Evolutionary conservation across 495 filamentous ascomycete genomes (phyloP).

Genomic region (Beverwykella pulmonaria): DNA sequence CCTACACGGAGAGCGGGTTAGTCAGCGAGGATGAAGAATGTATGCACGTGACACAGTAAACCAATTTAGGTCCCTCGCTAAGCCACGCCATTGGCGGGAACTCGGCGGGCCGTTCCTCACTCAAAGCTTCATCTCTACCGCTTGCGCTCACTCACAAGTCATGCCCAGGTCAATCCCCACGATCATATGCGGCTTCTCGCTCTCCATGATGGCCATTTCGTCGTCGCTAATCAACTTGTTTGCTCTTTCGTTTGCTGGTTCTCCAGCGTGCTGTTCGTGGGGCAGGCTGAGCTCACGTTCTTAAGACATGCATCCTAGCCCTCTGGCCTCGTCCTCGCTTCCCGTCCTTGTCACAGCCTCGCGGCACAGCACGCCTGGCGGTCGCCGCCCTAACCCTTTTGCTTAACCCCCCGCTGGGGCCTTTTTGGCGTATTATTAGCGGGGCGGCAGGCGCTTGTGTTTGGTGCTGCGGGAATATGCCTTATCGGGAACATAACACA

Average conservation of each 20-base stretch:
- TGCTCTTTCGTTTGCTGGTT: background rate
- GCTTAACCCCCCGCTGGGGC: background rate
- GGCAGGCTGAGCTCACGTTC: conserved; percentile 14
- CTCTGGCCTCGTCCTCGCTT: background rate
- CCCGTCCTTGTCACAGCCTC: conserved; percentile 28
- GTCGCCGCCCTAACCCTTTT: too few species aligned
- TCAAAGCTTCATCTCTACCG: background rate
- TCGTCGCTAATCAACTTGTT: background rate
- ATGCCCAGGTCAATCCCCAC: conserved; percentile 66
- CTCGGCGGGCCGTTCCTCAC: conserved; percentile 9
- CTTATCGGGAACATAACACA: background rate
- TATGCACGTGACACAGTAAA: conserved; percentile 3
- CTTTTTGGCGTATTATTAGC: background rate
- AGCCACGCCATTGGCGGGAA: background rate
- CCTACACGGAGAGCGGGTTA: conserved; percentile 19
- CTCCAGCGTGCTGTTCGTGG: background rate
- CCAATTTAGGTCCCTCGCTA: background rate
- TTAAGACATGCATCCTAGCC: conserved; percentile 14
- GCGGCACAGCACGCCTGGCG: conserved; percentile 26
- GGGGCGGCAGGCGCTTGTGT: background rate
- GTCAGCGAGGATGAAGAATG: conserved; percentile 6
- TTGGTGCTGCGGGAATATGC: background rate
- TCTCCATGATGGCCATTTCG: conserved; percentile 21
- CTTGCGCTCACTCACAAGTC: conserved; percentile 52
- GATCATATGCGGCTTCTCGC: conserved; percentile 55